Evolutionary conservation across 2,329 filamentous ascomycete genomes (phyloP).

Genomic region (Cordyceps cicadae): DNA sequence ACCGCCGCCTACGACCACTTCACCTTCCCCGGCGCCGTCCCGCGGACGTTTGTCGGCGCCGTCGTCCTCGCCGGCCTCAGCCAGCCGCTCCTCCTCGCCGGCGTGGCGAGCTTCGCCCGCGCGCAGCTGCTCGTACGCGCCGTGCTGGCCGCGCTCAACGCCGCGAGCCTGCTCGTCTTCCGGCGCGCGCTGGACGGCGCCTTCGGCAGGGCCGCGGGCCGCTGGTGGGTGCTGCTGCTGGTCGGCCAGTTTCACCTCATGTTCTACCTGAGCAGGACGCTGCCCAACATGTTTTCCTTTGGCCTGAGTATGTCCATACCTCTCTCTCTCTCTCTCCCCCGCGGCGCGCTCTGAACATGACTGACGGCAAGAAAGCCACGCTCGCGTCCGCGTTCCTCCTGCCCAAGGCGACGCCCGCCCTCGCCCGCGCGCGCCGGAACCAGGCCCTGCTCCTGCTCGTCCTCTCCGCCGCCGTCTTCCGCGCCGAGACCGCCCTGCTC

Average conservation of each 20-base stretch:
- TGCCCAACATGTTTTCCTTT: slow-evolving; percentile 97
- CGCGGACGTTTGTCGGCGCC: slow-evolving; percentile 80
- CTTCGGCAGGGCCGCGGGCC: slow-evolving; percentile 59
- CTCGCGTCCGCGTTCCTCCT: slow-evolving; percentile 48
- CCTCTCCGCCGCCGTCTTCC: slow-evolving; percentile 74
- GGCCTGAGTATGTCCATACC: slow-evolving; percentile 56
- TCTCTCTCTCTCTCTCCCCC: too few relatives aligned
- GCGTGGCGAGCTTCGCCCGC: slow-evolving; percentile 31
- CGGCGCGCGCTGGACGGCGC: slow-evolving; percentile 52
- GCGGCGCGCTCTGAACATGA: neutral
- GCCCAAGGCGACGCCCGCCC: slow-evolving; percentile 22
- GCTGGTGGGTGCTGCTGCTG: slow-evolving; percentile 75
- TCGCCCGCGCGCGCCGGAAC: slow-evolving; percentile 39
- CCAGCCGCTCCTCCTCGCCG: slow-evolving; percentile 52
- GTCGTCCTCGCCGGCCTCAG: slow-evolving; percentile 65
- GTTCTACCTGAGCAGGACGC: slow-evolving; percentile 83
- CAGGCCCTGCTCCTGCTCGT: slow-evolving; percentile 69
- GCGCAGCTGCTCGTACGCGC: slow-evolving; percentile 60
- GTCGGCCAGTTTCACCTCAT: slow-evolving; percentile 84
- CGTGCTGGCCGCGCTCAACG: slow-evolving; percentile 72
- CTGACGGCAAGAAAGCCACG: slow-evolving; percentile 43
- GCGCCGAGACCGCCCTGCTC: slow-evolving; percentile 79
- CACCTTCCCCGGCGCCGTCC: slow-evolving; percentile 82
- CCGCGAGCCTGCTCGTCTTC: slow-evolving; percentile 58
- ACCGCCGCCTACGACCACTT: slow-evolving; percentile 75